phyloP scores from a whole-genome alignment of 305 asterid genomes.

The Fraxinus angustifolia region DNA sequence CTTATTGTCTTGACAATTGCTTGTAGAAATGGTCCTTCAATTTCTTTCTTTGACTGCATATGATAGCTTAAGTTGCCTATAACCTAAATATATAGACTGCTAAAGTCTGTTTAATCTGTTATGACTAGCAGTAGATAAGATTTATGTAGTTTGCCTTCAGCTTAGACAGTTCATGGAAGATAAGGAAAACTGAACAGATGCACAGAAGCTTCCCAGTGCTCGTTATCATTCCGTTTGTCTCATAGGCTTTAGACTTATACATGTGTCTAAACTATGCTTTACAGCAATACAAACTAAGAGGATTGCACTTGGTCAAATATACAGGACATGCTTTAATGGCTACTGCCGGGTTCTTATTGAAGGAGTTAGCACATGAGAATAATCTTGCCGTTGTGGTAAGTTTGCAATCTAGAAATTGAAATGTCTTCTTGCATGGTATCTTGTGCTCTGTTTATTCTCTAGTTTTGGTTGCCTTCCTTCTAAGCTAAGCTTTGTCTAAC shows the following conservation, averaged over 20 bases:
- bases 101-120: slow-evolving; percentile 11
- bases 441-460: neutral
- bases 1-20: neutral
- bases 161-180: neutral
- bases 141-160: slow-evolving; percentile 9
- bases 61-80: neutral
- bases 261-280: neutral
- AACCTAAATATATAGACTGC: neutral
- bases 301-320: slow-evolving; percentile 21
- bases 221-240: neutral
- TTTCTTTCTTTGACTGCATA: neutral
- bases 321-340: slow-evolving; percentile 79
- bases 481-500: slow-evolving; percentile 1
- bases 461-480: neutral
- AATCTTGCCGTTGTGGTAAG: slow-evolving; percentile 65
- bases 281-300: slow-evolving; percentile 7
- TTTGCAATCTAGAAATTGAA: neutral
- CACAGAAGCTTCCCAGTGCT: neutral
- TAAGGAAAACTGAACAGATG: neutral
- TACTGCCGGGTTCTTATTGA: slow-evolving; percentile 64
- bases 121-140: neutral
- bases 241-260: neutral
- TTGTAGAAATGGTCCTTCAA: neutral
- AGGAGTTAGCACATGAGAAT: slow-evolving; percentile 73
- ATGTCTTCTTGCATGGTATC: slow-evolving; percentile 1